Evolutionary conservation across 1,139 yeast species (phyloP).

Genomic region (Protomyces inundatus): DNA sequence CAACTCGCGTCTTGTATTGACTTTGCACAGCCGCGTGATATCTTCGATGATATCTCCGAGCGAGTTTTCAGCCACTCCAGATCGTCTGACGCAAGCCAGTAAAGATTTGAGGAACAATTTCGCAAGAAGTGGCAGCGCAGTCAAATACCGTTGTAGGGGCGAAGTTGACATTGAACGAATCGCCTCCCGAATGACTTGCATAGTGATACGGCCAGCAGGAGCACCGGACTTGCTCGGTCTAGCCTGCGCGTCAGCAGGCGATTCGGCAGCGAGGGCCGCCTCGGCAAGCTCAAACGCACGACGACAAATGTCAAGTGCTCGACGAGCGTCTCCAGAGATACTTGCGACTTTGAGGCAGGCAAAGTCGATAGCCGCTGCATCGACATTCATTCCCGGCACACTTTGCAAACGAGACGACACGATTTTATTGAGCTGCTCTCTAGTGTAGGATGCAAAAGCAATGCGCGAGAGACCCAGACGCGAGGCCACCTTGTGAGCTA

Average conservation of each 20-base stretch:
- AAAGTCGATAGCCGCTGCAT: slow-evolving; percentile 76
- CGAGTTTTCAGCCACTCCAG: slow-evolving; percentile 62
- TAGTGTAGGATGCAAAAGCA: slow-evolving; percentile 83
- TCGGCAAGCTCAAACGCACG: slow-evolving; percentile 90
- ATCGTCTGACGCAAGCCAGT: slow-evolving; percentile 58
- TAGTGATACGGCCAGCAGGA: slow-evolving; percentile 50
- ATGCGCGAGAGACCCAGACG: slow-evolving; percentile 83
- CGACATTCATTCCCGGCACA: slow-evolving; percentile 45
- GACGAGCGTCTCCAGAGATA: slow-evolving; percentile 94
- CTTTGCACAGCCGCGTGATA: slow-evolving; percentile 44
- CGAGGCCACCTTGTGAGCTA: slow-evolving; percentile 84
- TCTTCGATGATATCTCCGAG: slow-evolving; percentile 77
- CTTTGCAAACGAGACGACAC: slow-evolving; percentile 64
- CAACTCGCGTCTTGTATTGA: slow-evolving; percentile 22
- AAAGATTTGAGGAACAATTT: slow-evolving; percentile 68
- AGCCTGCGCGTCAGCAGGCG: not conserved
- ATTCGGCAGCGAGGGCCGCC: slow-evolving; percentile 18
- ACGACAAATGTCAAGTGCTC: slow-evolving; percentile 83
- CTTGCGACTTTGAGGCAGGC: slow-evolving; percentile 93
- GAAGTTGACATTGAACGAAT: slow-evolving; percentile 73
- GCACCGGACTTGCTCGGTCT: slow-evolving; percentile 35
- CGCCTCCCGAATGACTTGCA: slow-evolving; percentile 69
- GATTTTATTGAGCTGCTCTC: slow-evolving; percentile 68
- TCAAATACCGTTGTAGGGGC: slow-evolving; percentile 58
- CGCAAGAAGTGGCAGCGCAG: slow-evolving; percentile 58